Base-by-base conservation (phyloP, 495 filamentous ascomycete species). In the Talaromyces trachyspermus region DNA sequence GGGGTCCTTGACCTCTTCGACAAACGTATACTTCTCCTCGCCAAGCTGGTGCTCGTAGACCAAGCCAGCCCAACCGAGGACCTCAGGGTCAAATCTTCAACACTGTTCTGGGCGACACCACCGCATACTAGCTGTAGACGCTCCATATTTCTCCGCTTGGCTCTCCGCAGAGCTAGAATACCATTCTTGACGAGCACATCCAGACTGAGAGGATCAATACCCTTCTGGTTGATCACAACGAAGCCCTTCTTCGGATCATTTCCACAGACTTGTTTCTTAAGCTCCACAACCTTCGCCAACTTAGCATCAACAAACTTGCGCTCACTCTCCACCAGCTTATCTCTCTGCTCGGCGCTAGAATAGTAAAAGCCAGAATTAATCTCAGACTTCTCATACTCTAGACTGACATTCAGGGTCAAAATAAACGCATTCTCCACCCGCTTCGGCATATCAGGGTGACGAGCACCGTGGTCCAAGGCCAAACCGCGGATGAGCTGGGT, bases 351-450 rank as follows among this genome's bases (percentile, higher is more conserved):
- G 25, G 92, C 92, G 56, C 82, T 92, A 5, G 88, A 95, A 71
- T 99, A 99, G 74, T 95, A 99, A 77, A 99, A 99, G 39, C 89
- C 83, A 20, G 90, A 95, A 74, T 99, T 99, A 66, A 99, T 92
- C 69, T 99, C 92, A 0, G 89, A 89, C 72, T 99, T 99, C 68
- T 99, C 92, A 58, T 97, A 99, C 64, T 99, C 92, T 38, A 99
- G 66, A 59, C 88, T 95, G 63, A 99, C 92, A 55, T 99, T 99
- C 52, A 99, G 70, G 3, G 88, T 91, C 39, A 99, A 75, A 59
- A 99, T 95, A 61, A 81, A 88, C 12, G 94, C 94, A 57, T 99
- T 96, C 65, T 95, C 86, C 12, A 99, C 79, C 40, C 85, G 75
- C 74, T 95, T 95, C 4, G 92, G 88, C 92, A 99, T 99, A 59